Conservation (phyloP, 352 stramenopile species). For the Pythium rhizo-oryzae region DNA sequence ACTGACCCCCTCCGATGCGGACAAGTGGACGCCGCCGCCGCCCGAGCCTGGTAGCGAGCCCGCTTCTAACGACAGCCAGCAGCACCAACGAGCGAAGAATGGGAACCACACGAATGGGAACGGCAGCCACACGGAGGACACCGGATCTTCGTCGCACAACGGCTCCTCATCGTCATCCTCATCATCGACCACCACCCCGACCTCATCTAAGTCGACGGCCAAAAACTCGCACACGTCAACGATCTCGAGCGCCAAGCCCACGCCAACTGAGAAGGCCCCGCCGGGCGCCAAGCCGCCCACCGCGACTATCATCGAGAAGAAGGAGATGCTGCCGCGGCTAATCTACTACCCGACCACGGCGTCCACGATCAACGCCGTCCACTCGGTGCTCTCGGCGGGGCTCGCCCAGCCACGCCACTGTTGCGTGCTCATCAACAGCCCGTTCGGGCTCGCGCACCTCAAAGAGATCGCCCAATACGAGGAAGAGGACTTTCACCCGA, state of each 20-base stretch:
- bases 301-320: conserved; percentile 40
- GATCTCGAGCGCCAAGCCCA: background rate
- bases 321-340: conserved; percentile 48
- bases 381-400: conserved; percentile 48
- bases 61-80: background rate
- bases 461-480: conserved; percentile 53
- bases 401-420: conserved; percentile 50
- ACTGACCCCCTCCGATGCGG: conserved; percentile 44
- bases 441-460: conserved; percentile 59
- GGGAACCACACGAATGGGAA: background rate
- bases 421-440: conserved; percentile 68
- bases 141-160: background rate
- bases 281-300: conserved; percentile 24
- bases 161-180: background rate
- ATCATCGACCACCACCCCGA: background rate
- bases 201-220: background rate
- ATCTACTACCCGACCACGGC: conserved; percentile 66
- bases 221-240: background rate
- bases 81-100: background rate
- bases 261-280: conserved; percentile 7
- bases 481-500: conserved; percentile 56
- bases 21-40: conserved; percentile 20
- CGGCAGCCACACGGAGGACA: background rate
- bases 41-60: background rate
- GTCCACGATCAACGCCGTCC: conserved; percentile 67